These are phyloP conservation scores for Rhynchosporium graminicola DNA, from an alignment of 2,329 filamentous ascomycete genomes.

Conservation along the genomic window DNA sequence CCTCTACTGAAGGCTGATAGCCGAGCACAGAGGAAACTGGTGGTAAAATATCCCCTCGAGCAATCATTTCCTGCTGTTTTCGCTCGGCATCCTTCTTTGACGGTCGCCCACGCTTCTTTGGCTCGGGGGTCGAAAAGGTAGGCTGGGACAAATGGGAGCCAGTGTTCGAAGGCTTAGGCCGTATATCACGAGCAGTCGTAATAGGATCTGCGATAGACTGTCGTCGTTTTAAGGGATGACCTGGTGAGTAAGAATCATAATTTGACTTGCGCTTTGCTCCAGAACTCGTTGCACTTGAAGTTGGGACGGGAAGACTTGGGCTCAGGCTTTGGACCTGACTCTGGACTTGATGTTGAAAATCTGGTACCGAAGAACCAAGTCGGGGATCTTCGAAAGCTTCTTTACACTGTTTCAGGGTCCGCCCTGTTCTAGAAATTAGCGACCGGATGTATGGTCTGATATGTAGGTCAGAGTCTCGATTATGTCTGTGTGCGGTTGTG, in stretches of 20 bases:
- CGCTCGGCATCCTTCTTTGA: constrained; percentile 38
- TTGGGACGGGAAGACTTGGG: constrained; percentile 12
- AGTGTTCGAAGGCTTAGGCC: constrained; percentile 35
- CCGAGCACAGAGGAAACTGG: constrained; percentile 23
- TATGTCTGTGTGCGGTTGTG: constrained; percentile 28
- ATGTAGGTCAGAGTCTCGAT: constrained; percentile 14
- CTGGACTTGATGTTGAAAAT: background rate
- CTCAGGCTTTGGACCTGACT: constrained; percentile 5
- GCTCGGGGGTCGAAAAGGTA: constrained; percentile 21
- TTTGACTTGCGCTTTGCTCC: constrained; percentile 35
- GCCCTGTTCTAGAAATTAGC: constrained; percentile 31
- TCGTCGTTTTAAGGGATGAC: constrained; percentile 31
- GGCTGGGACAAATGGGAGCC: constrained; percentile 31
- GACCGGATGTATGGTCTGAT: constrained; percentile 23
- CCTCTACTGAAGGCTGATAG: constrained; percentile 19
- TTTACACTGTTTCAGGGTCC: constrained; percentile 37
- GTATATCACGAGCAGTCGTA: constrained; percentile 30
- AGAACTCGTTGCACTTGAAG: constrained; percentile 9
- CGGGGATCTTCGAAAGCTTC: constrained; percentile 33
- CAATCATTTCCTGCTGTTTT: constrained; percentile 34
- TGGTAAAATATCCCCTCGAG: constrained; percentile 34
- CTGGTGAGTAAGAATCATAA: constrained; percentile 25
- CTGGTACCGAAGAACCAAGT: constrained; percentile 7
- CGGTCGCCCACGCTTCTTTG: constrained; percentile 39
- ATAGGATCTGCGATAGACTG: constrained; percentile 29